A percentile compares a stretch with the other conserved stretches of the same genome.
Conservation (phyloP, 176 grass and related monocot genomes). For the Cenchrus purpureus region DNA sequence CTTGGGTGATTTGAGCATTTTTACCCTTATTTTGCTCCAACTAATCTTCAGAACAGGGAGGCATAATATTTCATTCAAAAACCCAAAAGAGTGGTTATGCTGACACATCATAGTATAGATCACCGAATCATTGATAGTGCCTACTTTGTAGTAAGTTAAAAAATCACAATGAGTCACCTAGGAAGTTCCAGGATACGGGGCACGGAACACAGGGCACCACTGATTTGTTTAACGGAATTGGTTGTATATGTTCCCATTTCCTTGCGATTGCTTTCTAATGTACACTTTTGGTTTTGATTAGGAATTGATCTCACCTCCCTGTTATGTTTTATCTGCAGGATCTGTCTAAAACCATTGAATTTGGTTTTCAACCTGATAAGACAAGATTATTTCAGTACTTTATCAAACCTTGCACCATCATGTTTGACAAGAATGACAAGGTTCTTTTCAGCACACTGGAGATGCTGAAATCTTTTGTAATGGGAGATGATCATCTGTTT, state of each 20-base stretch:
- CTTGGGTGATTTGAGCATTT: conserved; percentile 23
- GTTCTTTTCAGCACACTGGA: conserved; percentile 60
- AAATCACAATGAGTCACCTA: not conserved
- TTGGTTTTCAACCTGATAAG: conserved; percentile 55
- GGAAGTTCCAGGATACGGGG: not conserved
- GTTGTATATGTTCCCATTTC: not conserved
- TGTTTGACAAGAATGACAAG: conserved; percentile 68
- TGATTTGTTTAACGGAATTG: conserved; percentile 3
- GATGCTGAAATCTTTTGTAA: conserved; percentile 64
- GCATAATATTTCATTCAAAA: not conserved
- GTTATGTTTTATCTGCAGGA: conserved; percentile 60
- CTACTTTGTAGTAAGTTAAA: conserved; percentile 25
- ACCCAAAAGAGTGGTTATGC: not conserved
- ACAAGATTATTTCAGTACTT: conserved; percentile 62
- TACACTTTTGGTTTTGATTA: conserved; percentile 21
- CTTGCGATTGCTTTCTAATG: conserved; percentile 25
- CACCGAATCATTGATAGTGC: not conserved
- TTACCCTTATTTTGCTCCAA: conserved; percentile 19
- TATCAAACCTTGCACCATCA: conserved; percentile 64
- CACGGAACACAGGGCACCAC: not conserved
- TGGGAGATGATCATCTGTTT: conserved; percentile 50
- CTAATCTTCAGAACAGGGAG: conserved; percentile 27
- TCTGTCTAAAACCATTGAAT: conserved; percentile 60
- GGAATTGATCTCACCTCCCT: conserved; percentile 1
- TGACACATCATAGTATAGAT: not conserved